Evolutionary conservation across 1,139 yeast species (phyloP).

Genomic region (Sugiyamaella novakii): DNA sequence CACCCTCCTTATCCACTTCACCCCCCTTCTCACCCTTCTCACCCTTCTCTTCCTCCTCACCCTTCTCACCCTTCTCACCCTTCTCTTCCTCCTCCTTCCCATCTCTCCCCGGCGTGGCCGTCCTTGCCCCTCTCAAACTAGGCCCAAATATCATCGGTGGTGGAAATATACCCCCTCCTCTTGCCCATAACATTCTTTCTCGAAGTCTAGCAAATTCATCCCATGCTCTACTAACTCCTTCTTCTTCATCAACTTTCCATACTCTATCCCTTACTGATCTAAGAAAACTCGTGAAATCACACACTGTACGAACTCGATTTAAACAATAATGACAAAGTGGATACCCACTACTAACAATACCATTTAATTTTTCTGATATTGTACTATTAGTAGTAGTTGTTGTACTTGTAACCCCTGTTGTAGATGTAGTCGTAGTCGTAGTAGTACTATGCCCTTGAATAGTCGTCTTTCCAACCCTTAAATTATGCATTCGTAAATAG

Average conservation of each 20-base stretch:
- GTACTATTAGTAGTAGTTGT: slow-evolving; percentile 12
- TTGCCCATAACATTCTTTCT: slow-evolving; percentile 77
- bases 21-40: not conserved
- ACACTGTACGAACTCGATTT: slow-evolving; percentile 71
- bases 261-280: slow-evolving; percentile 61
- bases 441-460: not conserved
- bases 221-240: slow-evolving; percentile 53
- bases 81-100: slow-evolving; percentile 2
- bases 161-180: slow-evolving; percentile 56
- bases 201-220: slow-evolving; percentile 58
- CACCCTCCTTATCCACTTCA: not conserved
- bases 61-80: slow-evolving; percentile 1
- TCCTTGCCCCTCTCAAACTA: slow-evolving; percentile 7
- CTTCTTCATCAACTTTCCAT: slow-evolving; percentile 51
- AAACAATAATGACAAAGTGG: slow-evolving; percentile 88
- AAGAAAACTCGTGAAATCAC: slow-evolving; percentile 76
- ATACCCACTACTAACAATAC: slow-evolving; percentile 42
- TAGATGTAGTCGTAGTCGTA: not conserved
- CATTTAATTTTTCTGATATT: slow-evolving; percentile 8
- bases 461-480: slow-evolving; percentile 47
- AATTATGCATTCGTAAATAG: slow-evolving; percentile 73
- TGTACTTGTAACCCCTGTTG: slow-evolving; percentile 3
- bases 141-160: slow-evolving; percentile 20
- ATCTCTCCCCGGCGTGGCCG: not conserved
- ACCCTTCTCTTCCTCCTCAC: not conserved